Base-by-base conservation (phyloP, 805 yeast genomes). In the Isabelozyma rhagii region DNA sequence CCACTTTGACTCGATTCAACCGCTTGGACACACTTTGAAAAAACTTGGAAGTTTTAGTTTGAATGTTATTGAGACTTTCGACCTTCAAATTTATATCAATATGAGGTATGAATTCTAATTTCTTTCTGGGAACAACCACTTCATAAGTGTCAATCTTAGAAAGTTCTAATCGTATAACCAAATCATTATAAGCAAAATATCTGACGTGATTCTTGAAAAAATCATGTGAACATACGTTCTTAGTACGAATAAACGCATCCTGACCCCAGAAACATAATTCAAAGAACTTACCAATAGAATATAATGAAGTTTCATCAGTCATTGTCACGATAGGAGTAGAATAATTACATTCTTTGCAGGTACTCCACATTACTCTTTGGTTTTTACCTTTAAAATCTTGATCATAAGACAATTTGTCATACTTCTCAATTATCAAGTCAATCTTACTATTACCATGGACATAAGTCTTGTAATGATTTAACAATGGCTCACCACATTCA, bases 201-300 rank as follows among this genome's bases (percentile, higher is more conserved):
- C 92, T 82, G 17, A 86, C 82, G 62, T 92, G 97, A 52, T 87
- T 89, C 48, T 84, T 81, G 55, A 89, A 85, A 49, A 86, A 84
- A 62, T 91, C 90, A 67, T 93, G 97, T 0, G 76, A 67, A 65
- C 99, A 94, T 8, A 13, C 11, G 14, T 14, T 10, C 17, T 78
- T 75, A 39, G 55, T 45, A 15, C 47, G 40, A 14, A 55, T 56
- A 21, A 57, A 48, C 5, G 52, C 51, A 2, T 72, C 68, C 45
- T 65, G 59, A 4, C 76, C 76, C 88, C 96, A 90, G 62, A 92
- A 92, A 29, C 87, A 74, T 18, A 92, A 71, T 69, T 94, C 98
- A 21, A 94, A 71, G 62, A 88, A 94, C 62, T 96, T 96, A 0
- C 98, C 99, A 67, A 94, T 85, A 0, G 98, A 93, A 55, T 84